phyloP scores from a whole-genome alignment of 108 stramenopile genomes.

The Nitzschia putrida region DNA sequence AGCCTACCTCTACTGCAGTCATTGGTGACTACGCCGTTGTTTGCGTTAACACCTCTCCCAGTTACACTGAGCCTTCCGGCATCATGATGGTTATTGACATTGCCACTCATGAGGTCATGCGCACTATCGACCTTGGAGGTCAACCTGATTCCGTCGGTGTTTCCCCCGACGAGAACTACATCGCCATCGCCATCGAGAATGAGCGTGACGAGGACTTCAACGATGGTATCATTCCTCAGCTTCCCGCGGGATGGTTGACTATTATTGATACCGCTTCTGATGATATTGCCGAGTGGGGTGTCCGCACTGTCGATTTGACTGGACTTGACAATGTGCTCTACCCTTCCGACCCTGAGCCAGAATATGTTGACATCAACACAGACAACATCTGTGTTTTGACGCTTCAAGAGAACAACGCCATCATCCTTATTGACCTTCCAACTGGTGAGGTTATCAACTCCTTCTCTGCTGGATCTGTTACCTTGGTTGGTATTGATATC shows the following conservation, averaged over 20 bases:
- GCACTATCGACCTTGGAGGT: constrained; percentile 45
- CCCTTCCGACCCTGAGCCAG: constrained; percentile 73
- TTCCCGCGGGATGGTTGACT: constrained; percentile 55
- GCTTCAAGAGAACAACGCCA: constrained; percentile 78
- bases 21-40: constrained; percentile 51
- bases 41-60: constrained; percentile 50
- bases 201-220: constrained; percentile 64
- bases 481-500: constrained; percentile 49
- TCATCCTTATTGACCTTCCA: constrained; percentile 54
- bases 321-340: constrained; percentile 44
- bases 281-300: constrained; percentile 44
- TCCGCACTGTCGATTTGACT: constrained; percentile 35
- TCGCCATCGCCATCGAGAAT: constrained; percentile 72
- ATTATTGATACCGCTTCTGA: constrained; percentile 34
- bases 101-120: constrained; percentile 24
- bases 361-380: constrained; percentile 62
- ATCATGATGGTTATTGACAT: constrained; percentile 45
- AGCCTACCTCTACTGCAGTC: constrained; percentile 68
- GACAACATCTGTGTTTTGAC: constrained; percentile 66
- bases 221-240: constrained; percentile 51
- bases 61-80: constrained; percentile 50
- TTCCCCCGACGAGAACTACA: constrained; percentile 44
- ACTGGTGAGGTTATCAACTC: constrained; percentile 35
- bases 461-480: constrained; percentile 55
- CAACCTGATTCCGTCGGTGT: constrained; percentile 68